These are phyloP conservation scores for Kokia cookei DNA, from an alignment of 441 rosid genomes.

Conservation along the genomic window DNA sequence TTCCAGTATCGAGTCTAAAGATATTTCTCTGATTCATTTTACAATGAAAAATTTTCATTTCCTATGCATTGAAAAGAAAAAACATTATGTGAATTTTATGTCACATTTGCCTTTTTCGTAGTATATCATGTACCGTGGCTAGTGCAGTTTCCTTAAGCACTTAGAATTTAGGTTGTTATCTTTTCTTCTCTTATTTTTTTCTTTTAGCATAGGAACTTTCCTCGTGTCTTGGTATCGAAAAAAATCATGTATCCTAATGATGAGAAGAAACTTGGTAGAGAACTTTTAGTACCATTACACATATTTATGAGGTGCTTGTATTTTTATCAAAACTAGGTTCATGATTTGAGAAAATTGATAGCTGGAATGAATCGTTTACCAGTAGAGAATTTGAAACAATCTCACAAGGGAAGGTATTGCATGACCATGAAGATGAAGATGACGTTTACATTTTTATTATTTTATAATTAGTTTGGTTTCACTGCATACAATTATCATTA, in stretches of 20 bases:
- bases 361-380: conserved; percentile 48
- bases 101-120: not conserved
- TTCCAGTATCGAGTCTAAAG: not conserved
- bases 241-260: too few species aligned
- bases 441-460: conserved; percentile 23
- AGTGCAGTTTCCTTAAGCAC: too few species aligned
- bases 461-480: not conserved
- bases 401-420: conserved; percentile 61
- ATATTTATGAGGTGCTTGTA: not conserved
- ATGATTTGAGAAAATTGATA: conserved; percentile 59
- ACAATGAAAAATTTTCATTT: not conserved
- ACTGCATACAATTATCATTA: not conserved
- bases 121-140: too few species aligned
- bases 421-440: conserved; percentile 56
- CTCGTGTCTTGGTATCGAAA: too few species aligned
- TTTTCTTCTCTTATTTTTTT: too few species aligned
- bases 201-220: too few species aligned
- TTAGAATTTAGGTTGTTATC: too few species aligned
- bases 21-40: not conserved
- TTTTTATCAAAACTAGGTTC: conserved; percentile 35
- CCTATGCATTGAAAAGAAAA: too few species aligned
- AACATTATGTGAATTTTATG: not conserved
- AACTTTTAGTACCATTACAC: not conserved
- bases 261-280: too few species aligned
- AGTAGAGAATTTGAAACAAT: conserved; percentile 54